Percentiles rank a stretch among this genome's conserved stretches.
Evolutionary conservation across 2,329 filamentous ascomycete species (phyloP).

Genomic region (Colletotrichum tropicale): DNA sequence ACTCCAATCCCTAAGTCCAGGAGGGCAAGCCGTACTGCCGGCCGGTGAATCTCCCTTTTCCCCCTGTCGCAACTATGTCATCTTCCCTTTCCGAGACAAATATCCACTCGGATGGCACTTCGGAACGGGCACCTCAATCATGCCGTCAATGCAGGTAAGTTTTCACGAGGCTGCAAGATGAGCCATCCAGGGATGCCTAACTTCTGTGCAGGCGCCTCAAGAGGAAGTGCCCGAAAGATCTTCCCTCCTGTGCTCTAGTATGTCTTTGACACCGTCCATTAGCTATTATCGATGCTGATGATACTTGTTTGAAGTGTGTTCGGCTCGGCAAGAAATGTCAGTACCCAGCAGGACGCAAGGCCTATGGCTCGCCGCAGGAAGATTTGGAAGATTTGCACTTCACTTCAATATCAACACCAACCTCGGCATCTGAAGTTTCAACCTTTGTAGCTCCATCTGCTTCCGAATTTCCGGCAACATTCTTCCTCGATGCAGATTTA

Average conservation of each 20-base stretch:
- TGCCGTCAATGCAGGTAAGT: not conserved
- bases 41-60: rapidly evolving
- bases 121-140: not conserved
- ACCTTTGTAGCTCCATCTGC: not conserved
- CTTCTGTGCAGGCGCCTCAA: constrained; percentile 3
- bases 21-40: not conserved
- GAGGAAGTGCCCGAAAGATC: constrained; percentile 12
- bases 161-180: not conserved
- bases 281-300: not conserved
- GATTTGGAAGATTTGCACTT: not conserved
- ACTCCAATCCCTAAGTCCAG: not conserved
- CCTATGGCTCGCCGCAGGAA: not conserved
- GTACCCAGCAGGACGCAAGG: constrained; percentile 18
- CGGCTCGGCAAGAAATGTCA: constrained; percentile 26
- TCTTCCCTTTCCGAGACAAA: not conserved
- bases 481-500: constrained; percentile 26
- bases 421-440: not conserved
- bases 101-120: not conserved
- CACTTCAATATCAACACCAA: not conserved
- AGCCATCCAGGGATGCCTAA: not conserved
- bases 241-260: constrained; percentile 27
- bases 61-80: not conserved
- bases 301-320: constrained; percentile 17
- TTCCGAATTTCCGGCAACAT: constrained; percentile 20
- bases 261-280: not conserved